Base-by-base conservation (phyloP, 495 filamentous ascomycete genomes). In the Neurospora intermedia region DNA sequence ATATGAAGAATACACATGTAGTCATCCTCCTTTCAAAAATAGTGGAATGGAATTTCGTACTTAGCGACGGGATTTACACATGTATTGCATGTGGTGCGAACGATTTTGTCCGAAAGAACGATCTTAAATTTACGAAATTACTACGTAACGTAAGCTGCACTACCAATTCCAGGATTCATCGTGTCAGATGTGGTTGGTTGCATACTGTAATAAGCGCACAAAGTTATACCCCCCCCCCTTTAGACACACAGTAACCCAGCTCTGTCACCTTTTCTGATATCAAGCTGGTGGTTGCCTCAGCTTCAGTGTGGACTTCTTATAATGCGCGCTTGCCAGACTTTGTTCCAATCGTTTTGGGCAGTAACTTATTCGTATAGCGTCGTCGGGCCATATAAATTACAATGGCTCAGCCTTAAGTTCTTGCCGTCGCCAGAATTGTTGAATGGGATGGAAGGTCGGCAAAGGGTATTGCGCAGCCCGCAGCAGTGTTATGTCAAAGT, bases 381-480 rank as follows among this genome's bases (percentile, higher is more conserved):
- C 43, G 16, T 18, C 43, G 43, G 43, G 16, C 43, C 16, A 18
- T 43, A 18, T 43, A 43, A 18, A 43, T 8, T 6, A 43, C 16
- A 43, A 18, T 18, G 43, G 16, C 69, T 79, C 46, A 79, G 70
- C 46, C 77, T 81, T 38, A 77, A 78, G 54, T 79, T 81, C 41
- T 71, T 78, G 4, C 71, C 75, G 16, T 23, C 80, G n/a, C 78
- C 78, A 1, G 72, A 75, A 43, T 43, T 15, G 2, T 43, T 43
- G 42, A 43, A 6, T 43, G 42, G 42, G 42, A 43, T 43, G 42
- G 42, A 43, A 43, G 42, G 42, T 43, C 42, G 18, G 43, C 43
- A 46, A 46, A 46, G 3, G 18, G 43, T 46, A 8, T 9, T 46
- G 43, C 43, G 43, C 43, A 46, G 43, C 43, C 43, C 18, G 43